Evolutionary conservation across 2,329 filamentous ascomycete genomes (phyloP).

Genomic region (Clonostachys solani): DNA sequence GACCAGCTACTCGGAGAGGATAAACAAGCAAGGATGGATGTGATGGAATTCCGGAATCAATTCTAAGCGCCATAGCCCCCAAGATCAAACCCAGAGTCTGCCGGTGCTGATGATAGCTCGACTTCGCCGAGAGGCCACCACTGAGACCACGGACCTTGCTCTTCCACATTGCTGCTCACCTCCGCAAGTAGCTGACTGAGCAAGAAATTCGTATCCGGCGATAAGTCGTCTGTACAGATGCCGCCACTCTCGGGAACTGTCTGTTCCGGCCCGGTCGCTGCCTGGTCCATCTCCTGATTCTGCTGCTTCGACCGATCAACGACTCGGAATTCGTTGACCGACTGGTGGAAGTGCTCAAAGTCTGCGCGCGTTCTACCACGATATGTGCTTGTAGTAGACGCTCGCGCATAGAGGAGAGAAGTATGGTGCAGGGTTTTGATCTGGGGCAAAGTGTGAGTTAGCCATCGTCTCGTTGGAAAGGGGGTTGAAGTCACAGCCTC

Average conservation of each 20-base stretch:
- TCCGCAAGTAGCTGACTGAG: conserved; percentile 14
- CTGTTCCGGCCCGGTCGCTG: not conserved
- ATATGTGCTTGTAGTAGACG: conserved; percentile 13
- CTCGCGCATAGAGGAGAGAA: conserved; percentile 15
- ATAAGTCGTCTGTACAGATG: not conserved
- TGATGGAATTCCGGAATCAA: too few species aligned
- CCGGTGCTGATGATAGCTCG: conserved; percentile 3
- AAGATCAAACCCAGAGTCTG: too few species aligned
- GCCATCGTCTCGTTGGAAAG: too few species aligned
- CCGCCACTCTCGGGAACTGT: not conserved
- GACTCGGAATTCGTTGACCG: conserved; percentile 20
- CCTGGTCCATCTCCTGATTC: conserved; percentile 18
- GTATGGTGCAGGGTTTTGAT: conserved; percentile 17
- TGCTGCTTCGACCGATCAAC: conserved; percentile 22
- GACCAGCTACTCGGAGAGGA: not conserved
- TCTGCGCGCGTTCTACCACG: conserved; percentile 16
- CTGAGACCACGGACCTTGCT: conserved; percentile 17
- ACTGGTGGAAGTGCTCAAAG: conserved; percentile 20
- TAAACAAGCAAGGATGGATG: too few species aligned
- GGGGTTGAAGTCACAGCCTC: too few species aligned
- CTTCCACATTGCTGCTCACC: conserved; percentile 16
- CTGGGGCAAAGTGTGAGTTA: conserved; percentile 1
- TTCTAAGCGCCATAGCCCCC: too few species aligned
- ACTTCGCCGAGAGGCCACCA: conserved; percentile 16
- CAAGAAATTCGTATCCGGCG: conserved; percentile 11